These are phyloP conservation scores for Paratinospora sagittata DNA, from an alignment of 164 flowering plant genomes.

Conservation along the genomic window DNA sequence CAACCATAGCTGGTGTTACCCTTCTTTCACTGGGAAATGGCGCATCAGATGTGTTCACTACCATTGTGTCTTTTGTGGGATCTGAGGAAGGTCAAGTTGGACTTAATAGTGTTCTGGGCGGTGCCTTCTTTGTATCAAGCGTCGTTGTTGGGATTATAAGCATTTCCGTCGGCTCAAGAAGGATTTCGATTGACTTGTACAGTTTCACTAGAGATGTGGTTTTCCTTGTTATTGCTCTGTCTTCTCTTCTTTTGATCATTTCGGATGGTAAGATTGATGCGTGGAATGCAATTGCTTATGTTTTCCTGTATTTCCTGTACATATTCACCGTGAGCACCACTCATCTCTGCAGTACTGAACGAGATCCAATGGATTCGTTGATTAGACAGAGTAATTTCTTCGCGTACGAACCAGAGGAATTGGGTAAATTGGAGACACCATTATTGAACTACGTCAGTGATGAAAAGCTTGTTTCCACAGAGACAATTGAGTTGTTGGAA, in stretches of 20 bases:
- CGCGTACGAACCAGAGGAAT: too few species aligned
- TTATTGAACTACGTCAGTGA: too few species aligned
- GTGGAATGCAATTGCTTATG: slow-evolving; percentile 46
- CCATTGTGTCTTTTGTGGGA: slow-evolving; percentile 56
- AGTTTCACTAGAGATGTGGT: too few species aligned
- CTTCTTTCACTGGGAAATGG: slow-evolving; percentile 83
- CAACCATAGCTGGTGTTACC: slow-evolving; percentile 71
- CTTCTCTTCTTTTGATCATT: slow-evolving; percentile 42
- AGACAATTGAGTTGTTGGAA: too few species aligned
- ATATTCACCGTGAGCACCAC: slow-evolving; percentile 39
- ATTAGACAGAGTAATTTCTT: too few species aligned
- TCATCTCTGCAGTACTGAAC: slow-evolving; percentile 13
- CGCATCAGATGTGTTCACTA: slow-evolving; percentile 74
- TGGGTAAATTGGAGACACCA: too few species aligned
- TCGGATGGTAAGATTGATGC: slow-evolving; percentile 40
- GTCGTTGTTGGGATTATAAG: slow-evolving; percentile 62
- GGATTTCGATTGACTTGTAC: too few species aligned
- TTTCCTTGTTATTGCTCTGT: too few species aligned
- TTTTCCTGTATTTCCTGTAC: slow-evolving; percentile 46
- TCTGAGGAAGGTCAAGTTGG: slow-evolving; percentile 41
- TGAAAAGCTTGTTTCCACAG: too few species aligned
- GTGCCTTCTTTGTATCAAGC: slow-evolving; percentile 59
- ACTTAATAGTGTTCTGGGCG: slow-evolving; percentile 64
- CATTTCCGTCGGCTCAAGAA: slow-evolving; percentile 34
- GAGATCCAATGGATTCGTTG: too few species aligned